Percentiles rank a stretch among this genome's conserved stretches.
phyloP scores from a whole-genome alignment of 2,329 filamentous ascomycete species.

The Fusarium haematococcum region DNA sequence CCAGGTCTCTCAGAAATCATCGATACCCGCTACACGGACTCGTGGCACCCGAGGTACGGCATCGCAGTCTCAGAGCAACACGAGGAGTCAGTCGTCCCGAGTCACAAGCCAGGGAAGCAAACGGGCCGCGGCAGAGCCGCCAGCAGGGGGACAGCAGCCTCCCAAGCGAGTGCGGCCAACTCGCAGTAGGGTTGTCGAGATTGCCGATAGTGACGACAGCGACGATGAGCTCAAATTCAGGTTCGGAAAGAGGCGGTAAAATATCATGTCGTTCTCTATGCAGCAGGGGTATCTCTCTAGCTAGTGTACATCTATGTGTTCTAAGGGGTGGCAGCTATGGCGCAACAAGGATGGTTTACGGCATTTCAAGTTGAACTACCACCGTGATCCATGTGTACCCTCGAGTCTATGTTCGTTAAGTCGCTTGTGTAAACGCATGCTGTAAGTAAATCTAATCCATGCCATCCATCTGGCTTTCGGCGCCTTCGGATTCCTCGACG shows the following conservation, averaged over 20 bases:
- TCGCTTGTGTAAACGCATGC: neutral
- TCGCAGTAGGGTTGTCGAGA: conserved; percentile 52
- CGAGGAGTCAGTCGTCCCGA: conserved; percentile 45
- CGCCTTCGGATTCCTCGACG: conserved; percentile 66
- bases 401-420: neutral
- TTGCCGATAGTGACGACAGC: conserved; percentile 59
- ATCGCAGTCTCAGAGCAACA: conserved; percentile 46
- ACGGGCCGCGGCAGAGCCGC: conserved; percentile 48
- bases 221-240: conserved; percentile 69
- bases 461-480: conserved; percentile 63
- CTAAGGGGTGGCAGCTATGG: conserved; percentile 20
- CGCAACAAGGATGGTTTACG: conserved; percentile 9
- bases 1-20: conserved; percentile 1
- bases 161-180: conserved; percentile 49
- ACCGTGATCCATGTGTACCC: neutral
- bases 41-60: conserved; percentile 36
- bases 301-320: conserved; percentile 41
- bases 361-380: neutral
- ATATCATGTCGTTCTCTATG: conserved; percentile 28
- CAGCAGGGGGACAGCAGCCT: conserved; percentile 44
- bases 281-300: conserved; percentile 48
- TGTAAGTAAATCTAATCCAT: conserved; percentile 65
- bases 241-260: conserved; percentile 63
- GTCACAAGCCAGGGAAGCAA: conserved; percentile 48
- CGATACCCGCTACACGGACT: conserved; percentile 36